Percentiles rank a stretch among this genome's conserved stretches.
phyloP scores from a whole-genome alignment of 345 rosid genomes.

The Adansonia digitata region DNA sequence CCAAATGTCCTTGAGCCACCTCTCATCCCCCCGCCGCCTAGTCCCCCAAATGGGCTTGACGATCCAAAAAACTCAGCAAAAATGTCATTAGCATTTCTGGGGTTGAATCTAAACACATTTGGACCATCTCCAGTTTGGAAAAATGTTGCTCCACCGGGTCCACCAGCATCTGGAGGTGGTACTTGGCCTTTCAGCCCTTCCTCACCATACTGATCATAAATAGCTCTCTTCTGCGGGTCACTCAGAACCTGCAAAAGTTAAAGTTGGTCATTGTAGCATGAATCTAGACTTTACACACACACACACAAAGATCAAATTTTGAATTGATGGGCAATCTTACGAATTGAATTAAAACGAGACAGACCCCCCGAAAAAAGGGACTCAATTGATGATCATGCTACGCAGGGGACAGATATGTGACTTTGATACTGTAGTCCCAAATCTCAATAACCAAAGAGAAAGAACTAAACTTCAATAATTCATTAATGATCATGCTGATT shows the following conservation, averaged over 20 bases:
- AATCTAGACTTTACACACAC: not conserved
- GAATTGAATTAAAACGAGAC: too few species aligned
- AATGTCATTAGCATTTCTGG: conserved; percentile 67
- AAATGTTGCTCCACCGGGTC: conserved; percentile 57
- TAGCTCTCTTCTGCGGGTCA: conserved; percentile 73
- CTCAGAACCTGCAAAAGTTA: conserved; percentile 51
- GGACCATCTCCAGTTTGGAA: conserved; percentile 71
- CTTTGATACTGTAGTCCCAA: not conserved
- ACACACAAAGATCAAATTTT: too few species aligned
- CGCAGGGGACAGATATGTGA: not conserved
- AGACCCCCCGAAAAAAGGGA: too few species aligned
- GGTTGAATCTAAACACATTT: conserved; percentile 54
- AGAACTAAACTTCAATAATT: not conserved
- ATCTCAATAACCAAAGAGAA: not conserved
- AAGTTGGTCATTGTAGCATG: not conserved
- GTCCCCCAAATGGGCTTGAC: conserved; percentile 51
- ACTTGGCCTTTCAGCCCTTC: conserved; percentile 75
- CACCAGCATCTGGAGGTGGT: conserved; percentile 67
- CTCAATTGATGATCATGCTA: too few species aligned
- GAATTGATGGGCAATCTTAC: too few species aligned
- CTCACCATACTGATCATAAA: conserved; percentile 81
- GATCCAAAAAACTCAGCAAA: conserved; percentile 69
- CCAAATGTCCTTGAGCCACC: conserved; percentile 41
- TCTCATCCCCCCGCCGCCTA: conserved; percentile 41
- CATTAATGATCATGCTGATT: not conserved